Evolutionary conservation across 352 stramenopile genomes (phyloP).

Genomic region (Phytophthora multivora): DNA sequence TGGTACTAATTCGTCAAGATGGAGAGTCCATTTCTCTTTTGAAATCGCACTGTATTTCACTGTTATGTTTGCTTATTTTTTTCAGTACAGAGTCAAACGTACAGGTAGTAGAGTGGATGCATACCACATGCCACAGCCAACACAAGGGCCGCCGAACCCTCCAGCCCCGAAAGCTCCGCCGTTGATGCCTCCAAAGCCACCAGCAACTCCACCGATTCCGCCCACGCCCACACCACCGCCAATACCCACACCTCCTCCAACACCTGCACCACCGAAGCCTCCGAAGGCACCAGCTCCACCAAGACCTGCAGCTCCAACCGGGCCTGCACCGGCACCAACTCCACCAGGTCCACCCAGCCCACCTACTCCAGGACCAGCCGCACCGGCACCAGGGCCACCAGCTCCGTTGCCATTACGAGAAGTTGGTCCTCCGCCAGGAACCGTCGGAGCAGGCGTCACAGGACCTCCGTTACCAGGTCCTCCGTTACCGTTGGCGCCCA

Average conservation of each 20-base stretch:
- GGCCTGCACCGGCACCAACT: background rate
- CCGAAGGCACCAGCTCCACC: background rate
- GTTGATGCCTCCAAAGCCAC: conserved; percentile 10
- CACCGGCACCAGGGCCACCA: background rate
- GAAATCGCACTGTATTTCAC: too few species aligned
- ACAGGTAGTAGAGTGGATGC: too few species aligned
- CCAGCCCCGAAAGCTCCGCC: conserved; percentile 3
- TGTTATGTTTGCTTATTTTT: too few species aligned
- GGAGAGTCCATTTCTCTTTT: too few species aligned
- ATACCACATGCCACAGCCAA: background rate
- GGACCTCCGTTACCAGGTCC: conserved; percentile 1
- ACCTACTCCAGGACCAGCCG: conserved; percentile 5
- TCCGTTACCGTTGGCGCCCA: conserved; percentile 4
- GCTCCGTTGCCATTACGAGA: conserved; percentile 1
- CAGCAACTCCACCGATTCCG: background rate
- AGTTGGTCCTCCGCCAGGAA: conserved; percentile 6
- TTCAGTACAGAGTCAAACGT: too few species aligned
- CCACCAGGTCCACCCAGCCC: conserved; percentile 5
- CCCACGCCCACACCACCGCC: background rate
- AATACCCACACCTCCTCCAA: background rate
- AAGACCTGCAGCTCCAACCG: background rate
- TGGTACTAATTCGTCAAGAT: too few species aligned
- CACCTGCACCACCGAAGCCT: background rate
- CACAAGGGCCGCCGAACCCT: conserved; percentile 9
- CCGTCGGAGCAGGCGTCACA: conserved; percentile 29